Percentiles rank a stretch among this genome's conserved stretches.
Evolutionary conservation across 208 protist genomes (phyloP).

Genomic region (Leishmania amazonensis): DNA sequence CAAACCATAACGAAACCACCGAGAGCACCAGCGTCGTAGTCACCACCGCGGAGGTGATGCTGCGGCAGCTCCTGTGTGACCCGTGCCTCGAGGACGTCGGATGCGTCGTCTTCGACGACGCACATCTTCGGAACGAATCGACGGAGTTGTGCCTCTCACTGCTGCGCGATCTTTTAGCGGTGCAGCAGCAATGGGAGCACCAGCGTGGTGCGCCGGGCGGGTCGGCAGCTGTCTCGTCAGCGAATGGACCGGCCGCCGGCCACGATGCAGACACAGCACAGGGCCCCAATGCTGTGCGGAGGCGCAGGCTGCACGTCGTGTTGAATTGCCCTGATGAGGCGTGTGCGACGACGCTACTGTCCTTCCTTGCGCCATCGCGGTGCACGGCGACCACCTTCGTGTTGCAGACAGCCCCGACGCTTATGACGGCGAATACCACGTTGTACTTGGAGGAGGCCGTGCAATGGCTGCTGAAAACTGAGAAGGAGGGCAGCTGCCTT

Average conservation of each 20-base stretch:
- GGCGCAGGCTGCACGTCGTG: slow-evolving; percentile 56
- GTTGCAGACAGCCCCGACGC: slow-evolving; percentile 13
- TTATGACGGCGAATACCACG: slow-evolving; percentile 26
- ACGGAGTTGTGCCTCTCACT: slow-evolving; percentile 79
- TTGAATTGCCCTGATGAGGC: slow-evolving; percentile 75
- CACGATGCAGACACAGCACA: slow-evolving; percentile 8
- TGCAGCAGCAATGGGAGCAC: slow-evolving; percentile 29
- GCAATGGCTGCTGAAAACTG: slow-evolving; percentile 79
- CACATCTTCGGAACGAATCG: slow-evolving; percentile 65
- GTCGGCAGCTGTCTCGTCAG: background rate
- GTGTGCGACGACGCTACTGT: slow-evolving; percentile 41
- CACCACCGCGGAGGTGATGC: slow-evolving; percentile 80
- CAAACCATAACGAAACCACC: slow-evolving; percentile 45
- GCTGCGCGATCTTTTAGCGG: slow-evolving; percentile 53
- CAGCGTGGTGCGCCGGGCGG: slow-evolving; percentile 18
- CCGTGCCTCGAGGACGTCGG: slow-evolving; percentile 70
- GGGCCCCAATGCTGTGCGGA: background rate
- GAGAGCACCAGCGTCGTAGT: slow-evolving; percentile 70
- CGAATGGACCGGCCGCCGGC: background rate
- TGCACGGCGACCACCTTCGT: slow-evolving; percentile 27
- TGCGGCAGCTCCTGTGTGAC: slow-evolving; percentile 84
- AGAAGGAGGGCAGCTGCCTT: slow-evolving; percentile 67
- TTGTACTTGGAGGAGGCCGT: slow-evolving; percentile 84
- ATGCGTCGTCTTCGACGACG: slow-evolving; percentile 85
- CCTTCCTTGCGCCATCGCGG: slow-evolving; percentile 49